These are phyloP conservation scores for Gryganskiella cystojenkinii DNA, from an alignment of 192 early-diverging fungal species.

Conservation along the genomic window DNA sequence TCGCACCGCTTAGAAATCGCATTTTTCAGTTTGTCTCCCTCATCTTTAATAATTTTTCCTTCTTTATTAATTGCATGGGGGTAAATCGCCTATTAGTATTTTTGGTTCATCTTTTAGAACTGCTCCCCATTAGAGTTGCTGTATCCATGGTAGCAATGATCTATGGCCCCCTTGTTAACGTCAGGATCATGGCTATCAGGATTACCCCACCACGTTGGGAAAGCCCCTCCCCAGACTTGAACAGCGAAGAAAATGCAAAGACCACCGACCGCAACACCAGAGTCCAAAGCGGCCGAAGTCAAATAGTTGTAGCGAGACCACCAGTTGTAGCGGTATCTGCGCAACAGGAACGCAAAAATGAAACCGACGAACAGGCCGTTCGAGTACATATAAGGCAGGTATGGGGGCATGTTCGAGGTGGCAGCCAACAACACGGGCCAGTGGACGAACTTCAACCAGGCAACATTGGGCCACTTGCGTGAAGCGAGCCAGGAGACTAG, in stretches of 20 bases:
- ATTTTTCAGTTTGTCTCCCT: too few relatives aligned
- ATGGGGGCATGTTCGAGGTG: conserved; percentile 61
- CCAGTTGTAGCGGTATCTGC: conserved; percentile 57
- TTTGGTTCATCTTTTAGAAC: too few relatives aligned
- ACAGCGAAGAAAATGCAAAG: conserved; percentile 55
- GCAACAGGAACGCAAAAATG: conserved; percentile 59
- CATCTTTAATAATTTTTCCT: too few relatives aligned
- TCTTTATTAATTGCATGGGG: too few relatives aligned
- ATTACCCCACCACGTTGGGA: conserved; percentile 26
- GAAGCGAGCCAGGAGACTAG: conserved; percentile 61
- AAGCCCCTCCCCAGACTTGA: not conserved
- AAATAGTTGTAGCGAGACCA: conserved; percentile 74
- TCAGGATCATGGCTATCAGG: not conserved
- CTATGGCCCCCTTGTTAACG: not conserved
- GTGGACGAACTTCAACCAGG: conserved; percentile 55
- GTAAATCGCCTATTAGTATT: too few relatives aligned
- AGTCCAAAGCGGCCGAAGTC: conserved; percentile 68
- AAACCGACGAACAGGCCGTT: conserved; percentile 58
- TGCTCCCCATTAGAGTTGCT: too few relatives aligned
- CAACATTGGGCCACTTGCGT: conserved; percentile 55
- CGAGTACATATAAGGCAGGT: conserved; percentile 53
- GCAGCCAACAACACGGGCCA: conserved; percentile 60
- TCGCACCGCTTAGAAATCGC: too few relatives aligned
- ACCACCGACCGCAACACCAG: conserved; percentile 57
- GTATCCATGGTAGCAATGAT: conserved; percentile 6